Evolutionary conservation across 129 eudicot genomes (phyloP).

Genomic region (Gnaphalium uliginosum): DNA sequence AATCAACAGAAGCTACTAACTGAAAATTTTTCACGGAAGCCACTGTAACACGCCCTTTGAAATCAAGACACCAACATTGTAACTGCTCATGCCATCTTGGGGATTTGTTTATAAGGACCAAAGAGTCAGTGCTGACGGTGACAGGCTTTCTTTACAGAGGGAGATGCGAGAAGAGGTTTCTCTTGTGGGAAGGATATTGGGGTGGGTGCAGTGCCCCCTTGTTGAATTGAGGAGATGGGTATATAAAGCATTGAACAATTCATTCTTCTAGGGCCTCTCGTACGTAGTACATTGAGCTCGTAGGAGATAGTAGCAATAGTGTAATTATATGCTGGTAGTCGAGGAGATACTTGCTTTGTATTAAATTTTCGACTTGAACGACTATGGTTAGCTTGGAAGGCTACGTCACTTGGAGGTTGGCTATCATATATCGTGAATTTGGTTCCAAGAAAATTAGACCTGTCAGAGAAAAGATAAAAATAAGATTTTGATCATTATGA

Average conservation of each 20-base stretch:
- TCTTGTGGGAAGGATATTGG: constrained; percentile 55
- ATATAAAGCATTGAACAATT: constrained; percentile 64
- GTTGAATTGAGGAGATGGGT: constrained; percentile 70
- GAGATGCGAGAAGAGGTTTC: constrained; percentile 11
- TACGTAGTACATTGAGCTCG: constrained; percentile 75
- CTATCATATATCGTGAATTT: constrained; percentile 74
- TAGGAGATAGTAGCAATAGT: constrained; percentile 61
- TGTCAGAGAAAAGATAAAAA: too few relatives aligned
- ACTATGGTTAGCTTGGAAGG: constrained; percentile 39
- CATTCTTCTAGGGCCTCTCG: constrained; percentile 82
- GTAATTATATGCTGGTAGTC: constrained; percentile 71
- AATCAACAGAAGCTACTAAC: constrained; percentile 74
- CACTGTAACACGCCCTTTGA: constrained; percentile 83
- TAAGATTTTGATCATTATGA: background rate
- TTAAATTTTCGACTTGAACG: constrained; percentile 56
- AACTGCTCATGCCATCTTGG: constrained; percentile 94
- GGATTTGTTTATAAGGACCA: constrained; percentile 68
- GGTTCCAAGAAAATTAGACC: constrained; percentile 90
- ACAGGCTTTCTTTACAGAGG: constrained; percentile 30
- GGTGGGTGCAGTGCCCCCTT: constrained; percentile 84
- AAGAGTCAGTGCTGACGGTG: constrained; percentile 34
- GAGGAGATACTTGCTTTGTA: constrained; percentile 70
- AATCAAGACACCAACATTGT: constrained; percentile 92
- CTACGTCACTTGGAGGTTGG: constrained; percentile 61
- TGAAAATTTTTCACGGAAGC: constrained; percentile 92